Base-by-base conservation (phyloP, 2,329 filamentous ascomycete genomes). In the Paradendryphiella salina region DNA sequence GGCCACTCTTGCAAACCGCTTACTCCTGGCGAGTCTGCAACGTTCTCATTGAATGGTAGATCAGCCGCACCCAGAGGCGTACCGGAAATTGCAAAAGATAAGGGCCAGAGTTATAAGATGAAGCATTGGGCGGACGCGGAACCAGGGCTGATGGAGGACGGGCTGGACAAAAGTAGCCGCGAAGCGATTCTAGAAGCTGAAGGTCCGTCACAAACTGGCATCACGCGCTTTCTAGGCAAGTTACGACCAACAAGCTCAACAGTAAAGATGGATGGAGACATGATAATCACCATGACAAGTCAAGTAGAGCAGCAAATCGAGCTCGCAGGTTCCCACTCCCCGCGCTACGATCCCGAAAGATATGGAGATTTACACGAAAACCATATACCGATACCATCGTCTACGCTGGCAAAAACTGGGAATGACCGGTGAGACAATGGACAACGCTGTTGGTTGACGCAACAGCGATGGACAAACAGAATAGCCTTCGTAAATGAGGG, bases 31-130 rank as follows among this genome's bases (percentile, higher is more conserved):
- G 38, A 44, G 21, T 52, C 61, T 17, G 50, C 41, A 20, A n/a
- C 42, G 4, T 34, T 32, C 5, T 49, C 50, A 5, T 57, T 59
- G 5, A 62, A 55, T 4, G 39, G 63, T 23, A 53, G 39, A 43
- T 59, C 57, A 10, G 51, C 59, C 21, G 38, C 54, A 1, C 57
- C 57, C 8, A 36, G 33, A 26, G 51, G 50, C 5, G 48, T 33
- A 7, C 61, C 59, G 13, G 58, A 63, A 10, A 41, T 59, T 7
- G 51, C 49, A 11, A 17, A 31, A 2, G 52, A 64, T 32, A 46
- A 54, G 4, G 55, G 52, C 5, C 54, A 63, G 28, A 60, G 59
- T 36, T 65, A 63, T 14, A 61, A 67, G 35, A 42, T 68, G 49
- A 59, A 55, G 11, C 32, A 60, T 5, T 68, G 61, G 65, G 57